Base-by-base conservation (phyloP, 1,284 basidiomycete species). In the Melanopsichium pennsylvanicum region DNA sequence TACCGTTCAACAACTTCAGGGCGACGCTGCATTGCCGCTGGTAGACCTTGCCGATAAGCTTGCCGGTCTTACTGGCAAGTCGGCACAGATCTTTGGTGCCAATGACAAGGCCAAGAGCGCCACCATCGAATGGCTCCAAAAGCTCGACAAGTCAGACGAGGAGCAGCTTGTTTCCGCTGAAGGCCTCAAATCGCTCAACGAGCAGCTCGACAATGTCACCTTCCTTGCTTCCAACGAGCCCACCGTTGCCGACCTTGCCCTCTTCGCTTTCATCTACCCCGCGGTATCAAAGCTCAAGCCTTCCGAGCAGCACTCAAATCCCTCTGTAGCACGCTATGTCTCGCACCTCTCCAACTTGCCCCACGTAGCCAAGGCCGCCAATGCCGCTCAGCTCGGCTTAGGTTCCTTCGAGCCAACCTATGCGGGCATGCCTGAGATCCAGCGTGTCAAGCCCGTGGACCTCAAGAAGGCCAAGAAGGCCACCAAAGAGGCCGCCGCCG, bases 211-310 rank as follows among this genome's bases (percentile, higher is more conserved):
- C 37, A 57, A 46, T 27, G 42, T 63, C 33, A 80, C 77, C 11
- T 79, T 72, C 57, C 49, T 79, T 18, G 67, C 68, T 16, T 51
- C 64, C 12, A 74, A 77, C 47, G 44, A 57, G 45, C 73, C 74
- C 22, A 79, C 78, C 5, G 72, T 74, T 1, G 79, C 79, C 23
- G 79, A 81, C 58, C 67, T 78, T 37, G 72, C 78, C 12, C 75
- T 81, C 25, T 78, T 80, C 31, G 74, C 76, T 5, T 68, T 70
- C 36, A 66, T 79, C 26, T 74, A 79, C 52, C 69, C 74, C n/a
- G 33, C 66, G 16, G 64, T 79, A 3, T 72, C 76, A 18, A 72
- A 73, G 43, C 59, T 74, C n/a, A 51, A 71, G 11, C 57, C 75
- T 10, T 40, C 69, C 19, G 63, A 70, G 18, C 79, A 81, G 62